phyloP scores from a whole-genome alignment of 169 alveolate species.

The Babesia sp. region DNA sequence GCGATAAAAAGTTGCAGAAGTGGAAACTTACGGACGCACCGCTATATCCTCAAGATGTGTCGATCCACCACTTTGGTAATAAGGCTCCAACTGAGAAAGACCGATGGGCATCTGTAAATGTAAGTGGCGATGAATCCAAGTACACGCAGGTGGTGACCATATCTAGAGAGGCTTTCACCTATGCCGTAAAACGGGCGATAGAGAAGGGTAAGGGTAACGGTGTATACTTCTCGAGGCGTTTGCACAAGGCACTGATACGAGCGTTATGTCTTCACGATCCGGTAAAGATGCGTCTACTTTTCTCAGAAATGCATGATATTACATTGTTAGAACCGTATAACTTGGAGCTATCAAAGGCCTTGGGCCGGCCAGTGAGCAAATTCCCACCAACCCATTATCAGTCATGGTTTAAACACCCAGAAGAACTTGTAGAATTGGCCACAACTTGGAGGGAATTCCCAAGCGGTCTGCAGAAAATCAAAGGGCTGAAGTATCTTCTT shows the following conservation, averaged over 20 bases:
- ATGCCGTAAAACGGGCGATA: conserved; percentile 58
- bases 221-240: conserved; percentile 72
- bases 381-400: conserved; percentile 72
- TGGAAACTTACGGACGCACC: conserved; percentile 71
- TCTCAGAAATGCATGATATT: conserved; percentile 71
- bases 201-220: conserved; percentile 62
- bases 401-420: conserved; percentile 76
- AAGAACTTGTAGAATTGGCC: conserved; percentile 77
- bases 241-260: conserved; percentile 73
- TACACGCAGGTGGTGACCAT: conserved; percentile 71
- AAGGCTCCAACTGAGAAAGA: no score
- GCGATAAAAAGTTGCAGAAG: conserved; percentile 31
- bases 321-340: conserved; percentile 67
- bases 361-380: conserved; percentile 41
- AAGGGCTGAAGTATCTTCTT: conserved; percentile 69
- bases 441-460: conserved; percentile 81
- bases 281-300: conserved; percentile 33
- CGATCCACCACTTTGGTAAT: conserved; percentile 40
- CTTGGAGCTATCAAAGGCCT: neutral
- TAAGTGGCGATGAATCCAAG: conserved; percentile 16
- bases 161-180: conserved; percentile 71
- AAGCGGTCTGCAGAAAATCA: conserved; percentile 74
- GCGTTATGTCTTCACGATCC: conserved; percentile 67
- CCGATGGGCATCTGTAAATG: neutral
- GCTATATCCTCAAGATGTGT: conserved; percentile 66